Conservation (phyloP, 129 eudicot genomes). For the Lactuca sativa region DNA sequence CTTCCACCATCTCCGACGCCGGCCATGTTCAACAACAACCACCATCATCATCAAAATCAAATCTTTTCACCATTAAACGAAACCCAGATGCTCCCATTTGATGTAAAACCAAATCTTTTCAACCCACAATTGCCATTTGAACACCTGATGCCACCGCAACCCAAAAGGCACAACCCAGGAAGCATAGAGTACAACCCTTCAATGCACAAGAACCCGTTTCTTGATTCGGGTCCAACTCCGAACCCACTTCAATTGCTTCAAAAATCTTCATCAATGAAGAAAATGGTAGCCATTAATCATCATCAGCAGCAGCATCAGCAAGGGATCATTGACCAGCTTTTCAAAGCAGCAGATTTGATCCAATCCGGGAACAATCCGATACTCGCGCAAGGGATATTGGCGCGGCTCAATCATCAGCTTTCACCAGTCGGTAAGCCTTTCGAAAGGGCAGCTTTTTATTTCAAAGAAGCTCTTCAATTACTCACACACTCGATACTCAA, state of each 20-base stretch:
- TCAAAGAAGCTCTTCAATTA: constrained; percentile 76
- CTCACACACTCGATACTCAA: constrained; percentile 48
- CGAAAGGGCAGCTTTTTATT: constrained; percentile 83
- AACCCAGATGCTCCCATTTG: constrained; percentile 44
- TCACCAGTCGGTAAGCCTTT: constrained; percentile 92
- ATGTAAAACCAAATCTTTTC: constrained; percentile 58
- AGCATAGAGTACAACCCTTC: constrained; percentile 41
- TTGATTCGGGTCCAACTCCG: constrained; percentile 43
- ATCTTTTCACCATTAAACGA: constrained; percentile 42
- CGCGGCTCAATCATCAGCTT: constrained; percentile 99
- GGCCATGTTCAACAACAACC: constrained; percentile 21
- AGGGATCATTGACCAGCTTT: constrained; percentile 69
- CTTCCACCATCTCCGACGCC: constrained; percentile 11
- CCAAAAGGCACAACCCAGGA: constrained; percentile 68
- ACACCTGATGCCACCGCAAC: constrained; percentile 54
- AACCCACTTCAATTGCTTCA: constrained; percentile 54
- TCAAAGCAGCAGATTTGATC: constrained; percentile 78
- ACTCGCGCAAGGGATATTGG: constrained; percentile 99
- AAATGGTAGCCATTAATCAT: constrained; percentile 34
- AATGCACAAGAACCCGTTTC: constrained; percentile 44
- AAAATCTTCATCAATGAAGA: constrained; percentile 44
- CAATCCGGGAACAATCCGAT: constrained; percentile 59
- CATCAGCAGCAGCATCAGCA: constrained; percentile 67
- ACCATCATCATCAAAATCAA: constrained; percentile 36
- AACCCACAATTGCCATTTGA: constrained; percentile 58